Evolutionary conservation across 2,329 filamentous ascomycete genomes (phyloP), one percentile per base, ranked within the genome.

Genomic region (Chalara sp.): DNA sequence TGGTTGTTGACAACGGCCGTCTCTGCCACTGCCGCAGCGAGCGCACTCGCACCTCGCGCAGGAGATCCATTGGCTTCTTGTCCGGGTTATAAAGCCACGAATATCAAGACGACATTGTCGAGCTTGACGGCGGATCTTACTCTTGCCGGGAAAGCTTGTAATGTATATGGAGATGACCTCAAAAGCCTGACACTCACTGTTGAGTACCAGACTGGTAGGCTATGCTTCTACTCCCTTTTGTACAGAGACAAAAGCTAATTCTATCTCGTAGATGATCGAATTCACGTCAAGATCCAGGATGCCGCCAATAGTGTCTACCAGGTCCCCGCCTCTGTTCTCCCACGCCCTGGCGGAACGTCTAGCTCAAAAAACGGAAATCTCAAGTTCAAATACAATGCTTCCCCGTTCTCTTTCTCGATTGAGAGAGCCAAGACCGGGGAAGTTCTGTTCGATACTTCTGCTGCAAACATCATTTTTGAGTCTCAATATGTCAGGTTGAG

Each of bases 241-340:
- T 8, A 43, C 6, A 50, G 32, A n/a, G 4, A 37, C 35, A 37
- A 37, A 37, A 37, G 35, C n/a, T 37, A 4, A 37, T n/a, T 8
- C n/a, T 2, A 37, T 10, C 8, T 10, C 5, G 32, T 50, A 81
- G 78, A 76, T 55, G 68, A 75, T 35, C 79, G 82, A 30, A 75
- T 86, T 11, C 82, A 85, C 64, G 77, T 86, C 56, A 74, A 81
- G 58, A 84, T 86, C 48, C 76, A 78, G 53, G 82, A 85, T 64
- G 69, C 74, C 10, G 73, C 70, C 28, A 71, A 79, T 47, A 69
- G 77, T 39, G 79, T 80, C 33, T 86, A 83, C 59, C 80, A 84
- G 61, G 77, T 86, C 8, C 81, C 82, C 10, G 72, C 76, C 32
- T 72, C 72, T 5, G 75, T 83, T 28, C 60, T 85, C 3, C 72